Evolutionary conservation across 768 basidiomycete species (phyloP), one percentile per base, ranked within the genome.

Genomic region (Tricholoma furcatifolium): DNA sequence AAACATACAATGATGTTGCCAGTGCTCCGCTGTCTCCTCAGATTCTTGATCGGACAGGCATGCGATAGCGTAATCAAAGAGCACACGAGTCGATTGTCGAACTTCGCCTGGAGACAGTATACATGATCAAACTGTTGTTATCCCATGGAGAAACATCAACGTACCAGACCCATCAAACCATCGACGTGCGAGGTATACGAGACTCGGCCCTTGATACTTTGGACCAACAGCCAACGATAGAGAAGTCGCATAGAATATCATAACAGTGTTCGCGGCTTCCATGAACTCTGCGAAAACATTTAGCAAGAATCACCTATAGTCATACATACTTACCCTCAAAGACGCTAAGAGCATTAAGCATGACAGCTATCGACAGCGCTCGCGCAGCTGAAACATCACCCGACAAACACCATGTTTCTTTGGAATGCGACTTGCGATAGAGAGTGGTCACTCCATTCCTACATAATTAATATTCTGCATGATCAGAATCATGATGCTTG

Each of bases 131-230:
- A 38, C 15, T 38, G 5, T 18, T 11, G 32, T 23, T 18, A 4
- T 32, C 15, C 47, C 42, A 32, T 23, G 46, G 23, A 30, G 38
- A 7, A 31, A 17, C 14, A 47, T 3, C 38, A 14, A 59, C 82
- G 51, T 64, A 95, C 93, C 76, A 2, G 84, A 83, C 7, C 83
- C 74, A 61, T 87, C 83, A 31, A 94, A 82, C 86, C 93, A 96
- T 59, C 79, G 79, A 15, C 71, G 73, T 7, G 88, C 91, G 40
- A 97, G 75, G 60, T 81, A 85, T 2, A 83, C 77, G 5, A 97
- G 74, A 55, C 84, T 86, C 0, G 95, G 89, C 5, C 81, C 66
- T 47, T 82, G 75, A 61, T 85, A 95, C 2, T 66, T 63, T 0
- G 72, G 60, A 1, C 91, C 91, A 11, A 91, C 77, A 7, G 71